Conservation (phyloP, 2,329 filamentous ascomycete species). For the Sordariomycetes sp. region DNA sequence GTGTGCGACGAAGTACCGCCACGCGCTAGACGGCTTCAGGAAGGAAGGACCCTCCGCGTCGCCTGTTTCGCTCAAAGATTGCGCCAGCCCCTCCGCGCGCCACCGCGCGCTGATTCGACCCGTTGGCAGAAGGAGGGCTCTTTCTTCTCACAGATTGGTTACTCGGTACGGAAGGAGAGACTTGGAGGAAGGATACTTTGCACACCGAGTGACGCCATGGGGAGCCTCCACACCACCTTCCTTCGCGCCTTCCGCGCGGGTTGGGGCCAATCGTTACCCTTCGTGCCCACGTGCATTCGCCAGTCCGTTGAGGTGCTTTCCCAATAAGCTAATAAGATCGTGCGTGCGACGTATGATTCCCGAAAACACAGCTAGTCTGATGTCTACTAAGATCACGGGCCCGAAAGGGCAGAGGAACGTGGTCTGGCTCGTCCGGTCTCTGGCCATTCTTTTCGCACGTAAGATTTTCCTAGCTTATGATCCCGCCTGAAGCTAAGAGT, state of each 20-base stretch:
- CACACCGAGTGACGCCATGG: neutral
- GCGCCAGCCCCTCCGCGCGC: neutral
- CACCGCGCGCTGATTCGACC: neutral
- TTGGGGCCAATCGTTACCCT: conserved; percentile 2
- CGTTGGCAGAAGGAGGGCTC: neutral
- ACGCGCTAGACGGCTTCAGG: neutral
- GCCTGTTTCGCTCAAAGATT: neutral
- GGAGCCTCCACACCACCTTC: neutral
- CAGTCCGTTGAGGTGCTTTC: neutral
- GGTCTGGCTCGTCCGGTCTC: too few species aligned
- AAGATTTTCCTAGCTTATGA: too few species aligned
- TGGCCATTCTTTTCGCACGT: too few species aligned
- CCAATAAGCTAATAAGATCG: too few species aligned
- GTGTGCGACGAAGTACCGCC: neutral
- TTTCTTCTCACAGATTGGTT: too few species aligned
- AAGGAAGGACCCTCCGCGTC: neutral
- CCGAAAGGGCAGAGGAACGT: too few species aligned
- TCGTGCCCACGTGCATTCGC: conserved; percentile 3
- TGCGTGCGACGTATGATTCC: too few species aligned
- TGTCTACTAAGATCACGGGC: too few species aligned
- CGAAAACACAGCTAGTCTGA: too few species aligned
- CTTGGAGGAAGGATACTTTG: too few species aligned
- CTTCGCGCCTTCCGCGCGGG: neutral
- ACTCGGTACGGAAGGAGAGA: too few species aligned
- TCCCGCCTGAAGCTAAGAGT: neutral